phyloP scores from a whole-genome alignment of 495 filamentous ascomycete species.

The Neurospora discreta region DNA sequence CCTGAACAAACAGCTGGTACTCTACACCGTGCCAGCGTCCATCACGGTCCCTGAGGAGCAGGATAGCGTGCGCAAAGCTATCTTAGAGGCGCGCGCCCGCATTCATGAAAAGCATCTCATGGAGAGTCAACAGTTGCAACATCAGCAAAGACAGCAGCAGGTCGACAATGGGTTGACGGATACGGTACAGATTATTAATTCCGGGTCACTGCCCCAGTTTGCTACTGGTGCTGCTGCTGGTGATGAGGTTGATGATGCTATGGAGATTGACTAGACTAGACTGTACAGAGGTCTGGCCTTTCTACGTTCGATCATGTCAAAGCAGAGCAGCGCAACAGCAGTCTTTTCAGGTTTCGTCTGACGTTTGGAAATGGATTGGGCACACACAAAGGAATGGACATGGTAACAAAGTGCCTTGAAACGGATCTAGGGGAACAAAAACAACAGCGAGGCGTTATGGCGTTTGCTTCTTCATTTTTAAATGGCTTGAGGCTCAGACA shows the following conservation, averaged over 20 bases:
- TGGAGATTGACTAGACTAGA: slow-evolving; percentile 50
- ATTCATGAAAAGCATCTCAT: slow-evolving; percentile 37
- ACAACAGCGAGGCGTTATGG: not conserved
- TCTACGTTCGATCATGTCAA: not conserved
- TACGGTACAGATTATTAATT: not conserved
- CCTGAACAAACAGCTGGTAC: slow-evolving; percentile 57
- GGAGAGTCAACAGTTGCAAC: slow-evolving; percentile 2
- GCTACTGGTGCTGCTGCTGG: not conserved
- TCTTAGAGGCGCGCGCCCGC: slow-evolving; percentile 69
- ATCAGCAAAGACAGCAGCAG: not conserved
- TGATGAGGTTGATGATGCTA: slow-evolving; percentile 48
- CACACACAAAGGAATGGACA: not conserved
- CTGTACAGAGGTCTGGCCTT: not conserved
- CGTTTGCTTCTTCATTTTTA: not conserved
- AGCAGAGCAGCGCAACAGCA: not conserved
- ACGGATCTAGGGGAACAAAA: not conserved
- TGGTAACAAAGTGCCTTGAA: not conserved
- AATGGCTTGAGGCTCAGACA: not conserved
- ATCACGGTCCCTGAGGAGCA: slow-evolving; percentile 63
- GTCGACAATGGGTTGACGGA: not conserved
- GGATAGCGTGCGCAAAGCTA: slow-evolving; percentile 75
- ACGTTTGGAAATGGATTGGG: not conserved
- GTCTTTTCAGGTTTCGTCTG: not conserved
- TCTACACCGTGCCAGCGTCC: slow-evolving; percentile 70
- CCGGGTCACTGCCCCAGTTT: not conserved